Evolutionary conservation across 192 early-diverging fungal species (phyloP).

Genomic region (Backusella parvicylindrica): DNA sequence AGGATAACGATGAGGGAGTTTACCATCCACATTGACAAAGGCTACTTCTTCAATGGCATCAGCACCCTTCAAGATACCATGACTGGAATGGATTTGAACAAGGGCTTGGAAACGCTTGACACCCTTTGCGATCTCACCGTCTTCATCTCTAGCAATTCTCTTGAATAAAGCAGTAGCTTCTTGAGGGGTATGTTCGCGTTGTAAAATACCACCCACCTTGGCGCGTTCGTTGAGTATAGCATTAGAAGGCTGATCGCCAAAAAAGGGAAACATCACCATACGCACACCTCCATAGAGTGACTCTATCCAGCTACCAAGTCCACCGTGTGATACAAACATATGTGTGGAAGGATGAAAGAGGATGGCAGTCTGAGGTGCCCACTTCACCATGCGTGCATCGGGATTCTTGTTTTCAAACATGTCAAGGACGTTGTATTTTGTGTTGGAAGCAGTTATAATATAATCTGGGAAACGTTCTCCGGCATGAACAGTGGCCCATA

Average conservation of each 20-base stretch:
- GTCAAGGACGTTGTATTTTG: neutral
- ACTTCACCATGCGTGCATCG: too few relatives aligned
- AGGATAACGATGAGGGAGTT: conserved; percentile 17
- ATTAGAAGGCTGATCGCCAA: conserved; percentile 23
- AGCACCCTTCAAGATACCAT: conserved; percentile 1
- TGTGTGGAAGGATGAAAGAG: conserved; percentile 14
- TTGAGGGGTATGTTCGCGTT: too few relatives aligned
- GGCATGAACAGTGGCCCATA: too few relatives aligned
- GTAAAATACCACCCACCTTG: neutral
- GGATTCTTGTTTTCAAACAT: too few relatives aligned
- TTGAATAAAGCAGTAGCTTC: neutral
- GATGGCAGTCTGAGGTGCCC: conserved; percentile 30
- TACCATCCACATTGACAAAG: neutral
- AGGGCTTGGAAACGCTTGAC: neutral
- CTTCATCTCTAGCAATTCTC: neutral
- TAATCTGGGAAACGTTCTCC: neutral
- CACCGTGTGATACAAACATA: conserved; percentile 27
- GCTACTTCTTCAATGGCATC: conserved; percentile 22
- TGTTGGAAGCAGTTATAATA: neutral
- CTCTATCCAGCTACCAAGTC: too few relatives aligned
- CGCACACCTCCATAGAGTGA: conserved; percentile 20
- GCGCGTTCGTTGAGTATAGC: neutral
- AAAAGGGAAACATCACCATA: conserved; percentile 28
- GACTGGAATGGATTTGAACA: too few relatives aligned
- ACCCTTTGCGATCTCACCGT: neutral